Percentiles rank a stretch among this genome's conserved stretches.
Evolutionary conservation across 495 filamentous ascomycete genomes (phyloP).

Genomic region (Trichocladium antarcticum): DNA sequence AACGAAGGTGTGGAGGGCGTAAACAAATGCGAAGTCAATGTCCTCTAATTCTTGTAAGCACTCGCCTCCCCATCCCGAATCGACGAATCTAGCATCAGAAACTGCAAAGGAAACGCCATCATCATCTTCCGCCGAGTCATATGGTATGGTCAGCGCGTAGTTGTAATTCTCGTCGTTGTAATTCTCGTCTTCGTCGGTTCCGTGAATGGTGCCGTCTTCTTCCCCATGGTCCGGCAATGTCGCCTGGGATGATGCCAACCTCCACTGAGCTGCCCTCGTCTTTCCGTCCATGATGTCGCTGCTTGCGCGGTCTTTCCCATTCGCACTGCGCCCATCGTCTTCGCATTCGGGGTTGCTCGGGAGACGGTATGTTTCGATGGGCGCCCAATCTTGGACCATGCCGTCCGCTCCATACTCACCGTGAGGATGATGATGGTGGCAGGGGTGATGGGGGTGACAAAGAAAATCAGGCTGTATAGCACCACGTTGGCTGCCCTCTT

Average conservation of each 20-base stretch:
- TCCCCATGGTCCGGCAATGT: neutral
- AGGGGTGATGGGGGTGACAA: slow-evolving; percentile 14
- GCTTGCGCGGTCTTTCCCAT: slow-evolving; percentile 11
- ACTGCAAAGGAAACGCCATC: slow-evolving; percentile 35
- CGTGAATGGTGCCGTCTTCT: slow-evolving; percentile 2
- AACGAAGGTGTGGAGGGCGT: slow-evolving; percentile 93
- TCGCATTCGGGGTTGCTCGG: slow-evolving; percentile 7
- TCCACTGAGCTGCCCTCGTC: neutral
- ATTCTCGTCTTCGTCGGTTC: slow-evolving; percentile 10
- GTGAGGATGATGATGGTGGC: slow-evolving; percentile 53
- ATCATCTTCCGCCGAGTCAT: slow-evolving; percentile 33
- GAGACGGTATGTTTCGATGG: slow-evolving; percentile 7
- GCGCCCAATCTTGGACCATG: slow-evolving; percentile 17
- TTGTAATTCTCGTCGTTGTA: slow-evolving; percentile 16
- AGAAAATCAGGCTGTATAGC: slow-evolving; percentile 9
- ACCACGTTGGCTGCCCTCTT: slow-evolving; percentile 27
- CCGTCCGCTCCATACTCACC: slow-evolving; percentile 43
- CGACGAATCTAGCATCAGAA: slow-evolving; percentile 47
- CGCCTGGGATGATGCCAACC: neutral
- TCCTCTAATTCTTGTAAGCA: slow-evolving; percentile 83
- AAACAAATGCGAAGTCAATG: slow-evolving; percentile 99
- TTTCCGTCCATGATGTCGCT: neutral
- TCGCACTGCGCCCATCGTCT: neutral
- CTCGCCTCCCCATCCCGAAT: slow-evolving; percentile 60
- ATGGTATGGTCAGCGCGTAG: slow-evolving; percentile 22